A percentile compares a stretch with the other conserved stretches of the same genome.
These are phyloP conservation scores for Neopestalotiopsis sp. DNA, from an alignment of 2,329 filamentous ascomycete species.

Conservation along the genomic window DNA sequence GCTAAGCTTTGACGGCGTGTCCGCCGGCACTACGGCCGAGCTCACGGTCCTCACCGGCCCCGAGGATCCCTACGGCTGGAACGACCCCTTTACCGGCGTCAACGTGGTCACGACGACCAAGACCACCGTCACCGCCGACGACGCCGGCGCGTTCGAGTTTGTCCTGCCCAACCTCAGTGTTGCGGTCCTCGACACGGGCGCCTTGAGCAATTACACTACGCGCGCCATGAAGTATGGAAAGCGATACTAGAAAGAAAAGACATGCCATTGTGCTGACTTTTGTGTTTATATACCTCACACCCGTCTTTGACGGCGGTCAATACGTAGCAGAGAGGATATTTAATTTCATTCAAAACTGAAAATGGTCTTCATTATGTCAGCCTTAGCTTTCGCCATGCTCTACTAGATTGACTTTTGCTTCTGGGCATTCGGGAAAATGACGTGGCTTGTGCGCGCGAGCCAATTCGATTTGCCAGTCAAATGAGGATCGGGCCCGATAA, in stretches of 20 bases:
- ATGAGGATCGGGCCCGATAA: slow-evolving; percentile 16
- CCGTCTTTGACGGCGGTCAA: background rate
- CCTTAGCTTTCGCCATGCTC: background rate
- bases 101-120: slow-evolving; percentile 52
- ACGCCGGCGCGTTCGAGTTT: slow-evolving; percentile 54
- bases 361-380: background rate
- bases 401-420: background rate
- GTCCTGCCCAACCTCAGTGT: slow-evolving; percentile 57
- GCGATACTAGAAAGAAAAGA: background rate
- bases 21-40: slow-evolving; percentile 17
- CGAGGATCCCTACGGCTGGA: slow-evolving; percentile 46
- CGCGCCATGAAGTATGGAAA: slow-evolving; percentile 12
- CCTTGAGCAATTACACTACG: slow-evolving; percentile 2
- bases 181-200: slow-evolving; percentile 52
- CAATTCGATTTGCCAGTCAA: slow-evolving; percentile 12
- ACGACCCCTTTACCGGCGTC: slow-evolving; percentile 46
- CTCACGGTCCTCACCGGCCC: slow-evolving; percentile 47
- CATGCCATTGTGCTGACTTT: background rate
- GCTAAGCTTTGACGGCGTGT: slow-evolving; percentile 49
- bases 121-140: slow-evolving; percentile 43
- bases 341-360: background rate
- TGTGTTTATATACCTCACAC: background rate
- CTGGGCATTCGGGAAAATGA: slow-evolving; percentile 7
- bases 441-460: slow-evolving; percentile 14
- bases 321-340: background rate